Base-by-base conservation (phyloP, 169 alveolate species). In the Blepharisma undulans region DNA sequence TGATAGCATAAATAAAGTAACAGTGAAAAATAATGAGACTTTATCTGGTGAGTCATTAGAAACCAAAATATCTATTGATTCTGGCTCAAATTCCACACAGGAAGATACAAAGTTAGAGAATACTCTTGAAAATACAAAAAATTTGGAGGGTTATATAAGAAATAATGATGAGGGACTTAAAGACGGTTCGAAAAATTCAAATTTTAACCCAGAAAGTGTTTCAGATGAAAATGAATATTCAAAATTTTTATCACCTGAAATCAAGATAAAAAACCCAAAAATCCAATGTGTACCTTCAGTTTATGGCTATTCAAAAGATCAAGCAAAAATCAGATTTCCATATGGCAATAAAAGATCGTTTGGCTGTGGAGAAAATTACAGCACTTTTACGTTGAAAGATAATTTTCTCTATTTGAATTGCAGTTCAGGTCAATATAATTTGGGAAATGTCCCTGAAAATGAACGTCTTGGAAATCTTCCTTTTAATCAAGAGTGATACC, bases 401-500 rank as follows among this genome's bases (percentile, higher is more conserved):
- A 48, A 48, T 48, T 48, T 48, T 18, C 66, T 48, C 12, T 48
- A 48, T 48, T 48, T 48, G 21, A 48, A 48, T 18, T 48, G 66
- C 66, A 48, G 66, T 5, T 5, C 66, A 48, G 66, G 66, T 0
- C 66, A 74, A 29, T 74, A 74, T 18, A 29, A 25, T 74, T 30
- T 82, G n/a, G 89, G 89, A 18, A 82, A 21, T 22, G 36, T 36
- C 18, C 89, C 89, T n/a, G 78, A 33, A 4, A 74, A 82, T 48
- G 89, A 82, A 30, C 22, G 8, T 22, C 48, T 82, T 34, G 89
- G 89, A 48, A 82, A 33, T 19, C 33, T 82, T 10, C 78, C 74
- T 8, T 82, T 25, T 29, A 74, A 2, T 29, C 29, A 25, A 22
- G 29, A 0, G 33, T 74, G 80, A 5, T 10, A 8, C 29, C 33